Conservation (phyloP, 495 filamentous ascomycete genomes). For the Pyrenopolyporus hunteri region DNA sequence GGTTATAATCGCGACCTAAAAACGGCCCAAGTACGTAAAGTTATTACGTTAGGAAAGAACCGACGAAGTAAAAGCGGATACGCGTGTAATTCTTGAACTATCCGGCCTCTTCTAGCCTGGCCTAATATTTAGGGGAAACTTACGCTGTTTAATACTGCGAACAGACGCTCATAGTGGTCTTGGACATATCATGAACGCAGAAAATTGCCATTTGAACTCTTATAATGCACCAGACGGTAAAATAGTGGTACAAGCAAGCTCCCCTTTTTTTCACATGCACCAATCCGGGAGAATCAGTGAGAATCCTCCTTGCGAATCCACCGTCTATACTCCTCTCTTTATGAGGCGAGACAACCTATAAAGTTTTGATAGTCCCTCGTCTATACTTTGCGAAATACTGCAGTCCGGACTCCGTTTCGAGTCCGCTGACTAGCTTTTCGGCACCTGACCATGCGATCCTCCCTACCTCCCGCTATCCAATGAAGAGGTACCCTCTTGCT, state of each 20-base stretch:
- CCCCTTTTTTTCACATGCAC: slow-evolving; percentile 4
- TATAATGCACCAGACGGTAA: slow-evolving; percentile 11
- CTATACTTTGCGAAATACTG: slow-evolving; percentile 26
- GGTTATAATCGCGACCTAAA: no score
- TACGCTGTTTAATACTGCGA: background rate
- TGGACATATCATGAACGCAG: background rate
- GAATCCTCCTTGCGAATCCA: slow-evolving; percentile 7
- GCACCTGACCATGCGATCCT: slow-evolving; percentile 5
- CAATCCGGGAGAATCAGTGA: background rate
- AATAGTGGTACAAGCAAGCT: slow-evolving; percentile 19
- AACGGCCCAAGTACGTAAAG: no score
- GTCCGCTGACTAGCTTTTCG: background rate
- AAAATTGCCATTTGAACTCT: background rate
- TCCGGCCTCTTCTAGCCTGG: no score
- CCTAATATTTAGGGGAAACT: background rate
- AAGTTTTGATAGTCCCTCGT: slow-evolving; percentile 11
- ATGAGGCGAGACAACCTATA: slow-evolving; percentile 4
- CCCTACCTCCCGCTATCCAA: no score
- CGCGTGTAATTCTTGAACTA: no score
- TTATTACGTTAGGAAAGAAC: no score
- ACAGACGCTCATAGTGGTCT: background rate
- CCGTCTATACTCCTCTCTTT: slow-evolving; percentile 14
- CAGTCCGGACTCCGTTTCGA: slow-evolving; percentile 1
- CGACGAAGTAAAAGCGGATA: no score
- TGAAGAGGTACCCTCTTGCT: background rate